Conservation (phyloP, 108 stramenopile species). For the Schizochytrium sp. region DNA sequence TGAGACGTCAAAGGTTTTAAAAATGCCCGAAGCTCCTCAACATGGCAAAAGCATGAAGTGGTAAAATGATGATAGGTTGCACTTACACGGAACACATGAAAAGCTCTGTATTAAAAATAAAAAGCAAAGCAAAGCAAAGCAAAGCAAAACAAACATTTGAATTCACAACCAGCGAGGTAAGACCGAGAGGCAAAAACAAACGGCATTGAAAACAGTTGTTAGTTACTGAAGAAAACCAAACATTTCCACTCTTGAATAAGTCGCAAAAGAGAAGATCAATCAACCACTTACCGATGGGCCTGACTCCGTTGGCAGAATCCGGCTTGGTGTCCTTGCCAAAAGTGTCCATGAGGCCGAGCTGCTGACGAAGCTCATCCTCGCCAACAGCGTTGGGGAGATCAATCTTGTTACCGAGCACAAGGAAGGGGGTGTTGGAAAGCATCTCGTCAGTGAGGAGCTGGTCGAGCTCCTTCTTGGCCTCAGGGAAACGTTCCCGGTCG, state of each 20-base stretch:
- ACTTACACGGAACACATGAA: constrained; percentile 51
- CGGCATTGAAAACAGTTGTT: too few relatives aligned
- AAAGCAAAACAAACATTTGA: neutral
- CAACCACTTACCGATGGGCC: constrained; percentile 76
- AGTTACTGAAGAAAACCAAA: too few relatives aligned
- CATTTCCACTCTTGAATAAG: constrained; percentile 66
- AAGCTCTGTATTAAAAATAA: neutral
- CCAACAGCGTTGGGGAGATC: constrained; percentile 92
- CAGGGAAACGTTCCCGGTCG: constrained; percentile 88
- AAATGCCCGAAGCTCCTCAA: too few relatives aligned
- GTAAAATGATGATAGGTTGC: too few relatives aligned
- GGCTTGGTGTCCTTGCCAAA: constrained; percentile 96
- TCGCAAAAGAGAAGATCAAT: constrained; percentile 99
- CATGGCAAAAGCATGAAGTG: too few relatives aligned
- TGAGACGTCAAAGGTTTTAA: too few relatives aligned
- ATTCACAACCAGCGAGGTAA: too few relatives aligned
- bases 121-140: neutral
- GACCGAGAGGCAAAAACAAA: too few relatives aligned
- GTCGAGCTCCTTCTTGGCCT: constrained; percentile 98
- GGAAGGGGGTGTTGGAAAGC: constrained; percentile 93
- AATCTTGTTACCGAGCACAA: constrained; percentile 99
- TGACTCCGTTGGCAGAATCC: constrained; percentile 83
- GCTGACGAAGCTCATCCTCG: constrained; percentile 97
- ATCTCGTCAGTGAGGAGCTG: constrained; percentile 83
- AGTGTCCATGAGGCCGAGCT: constrained; percentile 94